These are phyloP conservation scores for Santalum album DNA, from an alignment of 164 flowering plant genomes.

Conservation along the genomic window DNA sequence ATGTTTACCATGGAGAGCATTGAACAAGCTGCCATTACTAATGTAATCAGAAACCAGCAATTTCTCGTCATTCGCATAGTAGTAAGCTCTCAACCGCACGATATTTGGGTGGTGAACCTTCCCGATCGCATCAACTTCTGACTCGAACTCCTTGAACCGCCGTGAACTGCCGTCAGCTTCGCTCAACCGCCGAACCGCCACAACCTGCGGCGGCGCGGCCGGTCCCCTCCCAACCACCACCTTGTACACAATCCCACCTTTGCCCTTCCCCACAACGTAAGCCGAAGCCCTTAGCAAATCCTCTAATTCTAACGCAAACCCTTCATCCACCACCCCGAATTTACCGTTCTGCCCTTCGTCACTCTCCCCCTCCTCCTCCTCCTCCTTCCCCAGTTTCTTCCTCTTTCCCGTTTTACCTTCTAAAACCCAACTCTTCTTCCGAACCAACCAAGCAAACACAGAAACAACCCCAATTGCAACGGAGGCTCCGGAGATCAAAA, in stretches of 20 bases:
- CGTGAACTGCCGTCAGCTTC: slow-evolving; percentile 52
- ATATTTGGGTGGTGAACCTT: slow-evolving; percentile 69
- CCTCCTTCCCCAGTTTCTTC: slow-evolving; percentile 8
- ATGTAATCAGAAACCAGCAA: slow-evolving; percentile 76
- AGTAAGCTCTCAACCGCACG: slow-evolving; percentile 79
- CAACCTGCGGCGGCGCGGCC: slow-evolving; percentile 29
- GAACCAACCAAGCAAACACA: slow-evolving; percentile 45
- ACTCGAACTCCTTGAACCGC: slow-evolving; percentile 75
- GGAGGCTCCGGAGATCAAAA: slow-evolving; percentile 48
- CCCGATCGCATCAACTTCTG: slow-evolving; percentile 76
- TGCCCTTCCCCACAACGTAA: slow-evolving; percentile 85
- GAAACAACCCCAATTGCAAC: slow-evolving; percentile 39
- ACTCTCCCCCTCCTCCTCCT: slow-evolving; percentile 6
- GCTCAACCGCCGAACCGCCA: slow-evolving; percentile 81
- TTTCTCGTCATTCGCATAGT: slow-evolving; percentile 83
- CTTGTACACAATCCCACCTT: slow-evolving; percentile 85
- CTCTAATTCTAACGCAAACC: slow-evolving; percentile 74
- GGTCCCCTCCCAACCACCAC: slow-evolving; percentile 67
- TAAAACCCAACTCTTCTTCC: slow-evolving; percentile 31
- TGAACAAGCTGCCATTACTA: slow-evolving; percentile 64
- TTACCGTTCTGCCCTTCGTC: slow-evolving; percentile 76
- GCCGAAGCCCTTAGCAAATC: slow-evolving; percentile 97
- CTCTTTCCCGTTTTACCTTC: slow-evolving; percentile 37
- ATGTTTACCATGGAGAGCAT: slow-evolving; percentile 73
- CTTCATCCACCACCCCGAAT: slow-evolving; percentile 68